These are phyloP conservation scores for Tilletiopsis washingtonensis DNA, from an alignment of 1,284 basidiomycete species.

Conservation along the genomic window DNA sequence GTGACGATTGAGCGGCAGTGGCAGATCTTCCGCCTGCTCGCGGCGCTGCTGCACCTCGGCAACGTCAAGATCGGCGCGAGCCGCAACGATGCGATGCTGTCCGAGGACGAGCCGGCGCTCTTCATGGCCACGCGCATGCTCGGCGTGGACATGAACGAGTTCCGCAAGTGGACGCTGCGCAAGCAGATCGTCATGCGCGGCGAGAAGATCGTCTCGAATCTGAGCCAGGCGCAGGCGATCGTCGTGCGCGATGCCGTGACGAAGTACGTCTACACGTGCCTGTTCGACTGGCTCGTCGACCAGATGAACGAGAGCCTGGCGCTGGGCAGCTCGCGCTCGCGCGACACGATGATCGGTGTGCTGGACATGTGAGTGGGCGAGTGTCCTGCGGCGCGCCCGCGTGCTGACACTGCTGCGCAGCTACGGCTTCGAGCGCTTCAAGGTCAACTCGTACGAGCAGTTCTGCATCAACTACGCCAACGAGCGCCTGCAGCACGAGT, in stretches of 20 bases:
- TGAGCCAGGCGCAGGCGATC: conserved; percentile 82
- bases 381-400: background rate
- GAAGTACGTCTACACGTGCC: conserved; percentile 95
- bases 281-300: conserved; percentile 97
- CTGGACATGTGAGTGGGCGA: conserved; percentile 59
- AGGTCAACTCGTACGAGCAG: conserved; percentile 87
- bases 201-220: conserved; percentile 85
- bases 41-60: conserved; percentile 88
- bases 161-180: conserved; percentile 98
- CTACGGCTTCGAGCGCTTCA: conserved; percentile 50
- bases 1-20: conserved; percentile 95
- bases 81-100: conserved; percentile 74
- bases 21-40: conserved; percentile 90
- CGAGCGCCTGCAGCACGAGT: conserved; percentile 84
- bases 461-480: conserved; percentile 99
- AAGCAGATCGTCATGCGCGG: conserved; percentile 89
- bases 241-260: conserved; percentile 93
- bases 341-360: conserved; percentile 98
- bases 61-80: conserved; percentile 82
- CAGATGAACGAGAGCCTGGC: conserved; percentile 93
- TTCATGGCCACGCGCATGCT: conserved; percentile 77
- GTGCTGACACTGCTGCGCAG: background rate
- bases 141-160: conserved; percentile 82
- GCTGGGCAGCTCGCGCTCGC: conserved; percentile 73
- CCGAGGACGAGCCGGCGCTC: conserved; percentile 76